A percentile compares a stretch with the other conserved stretches of the same genome.
Conservation (phyloP, 768 basidiomycete species). For the Vararia minispora region DNA sequence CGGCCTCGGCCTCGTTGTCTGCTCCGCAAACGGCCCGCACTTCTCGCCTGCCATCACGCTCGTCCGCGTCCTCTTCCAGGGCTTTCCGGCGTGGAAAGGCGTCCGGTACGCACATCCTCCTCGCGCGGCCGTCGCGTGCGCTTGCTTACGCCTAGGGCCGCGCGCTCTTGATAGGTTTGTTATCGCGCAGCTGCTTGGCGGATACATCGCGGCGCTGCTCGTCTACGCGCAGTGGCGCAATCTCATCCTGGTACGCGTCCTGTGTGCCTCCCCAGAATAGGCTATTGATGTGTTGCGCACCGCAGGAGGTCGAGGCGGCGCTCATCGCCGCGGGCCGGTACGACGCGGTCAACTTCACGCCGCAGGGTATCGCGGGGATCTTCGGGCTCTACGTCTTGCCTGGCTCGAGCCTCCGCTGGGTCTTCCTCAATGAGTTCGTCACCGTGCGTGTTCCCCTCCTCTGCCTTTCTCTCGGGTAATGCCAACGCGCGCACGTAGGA, state of each 20-base stretch:
- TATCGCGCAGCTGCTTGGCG: constrained; percentile 52
- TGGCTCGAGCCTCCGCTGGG: constrained; percentile 31
- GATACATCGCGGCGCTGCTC: constrained; percentile 48
- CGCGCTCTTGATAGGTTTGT: constrained; percentile 47
- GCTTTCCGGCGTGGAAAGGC: constrained; percentile 43
- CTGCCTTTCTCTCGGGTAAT: not conserved
- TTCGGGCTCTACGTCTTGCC: constrained; percentile 38
- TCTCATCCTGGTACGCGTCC: constrained; percentile 28
- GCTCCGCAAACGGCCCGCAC: constrained; percentile 26
- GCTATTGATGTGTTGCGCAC: constrained; percentile 11
- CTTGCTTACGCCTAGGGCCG: constrained; percentile 1
- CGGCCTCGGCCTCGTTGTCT: constrained; percentile 24
- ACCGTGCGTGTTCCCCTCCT: constrained; percentile 24
- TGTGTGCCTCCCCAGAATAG: constrained; percentile 10
- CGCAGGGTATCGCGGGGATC: constrained; percentile 29
- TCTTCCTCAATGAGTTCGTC: constrained; percentile 47
- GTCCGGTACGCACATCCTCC: constrained; percentile 37
- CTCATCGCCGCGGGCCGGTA: constrained; percentile 15
- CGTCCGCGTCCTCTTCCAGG: constrained; percentile 37
- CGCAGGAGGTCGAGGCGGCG: constrained; percentile 14
- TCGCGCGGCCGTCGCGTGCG: too few relatives aligned
- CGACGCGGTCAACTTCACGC: constrained; percentile 20
- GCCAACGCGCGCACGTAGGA: constrained; percentile 21
- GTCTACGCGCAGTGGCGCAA: constrained; percentile 55
- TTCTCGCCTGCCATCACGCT: constrained; percentile 49